phyloP scores from a whole-genome alignment of 2,329 filamentous ascomycete species.

The Peltaster fructicola region DNA sequence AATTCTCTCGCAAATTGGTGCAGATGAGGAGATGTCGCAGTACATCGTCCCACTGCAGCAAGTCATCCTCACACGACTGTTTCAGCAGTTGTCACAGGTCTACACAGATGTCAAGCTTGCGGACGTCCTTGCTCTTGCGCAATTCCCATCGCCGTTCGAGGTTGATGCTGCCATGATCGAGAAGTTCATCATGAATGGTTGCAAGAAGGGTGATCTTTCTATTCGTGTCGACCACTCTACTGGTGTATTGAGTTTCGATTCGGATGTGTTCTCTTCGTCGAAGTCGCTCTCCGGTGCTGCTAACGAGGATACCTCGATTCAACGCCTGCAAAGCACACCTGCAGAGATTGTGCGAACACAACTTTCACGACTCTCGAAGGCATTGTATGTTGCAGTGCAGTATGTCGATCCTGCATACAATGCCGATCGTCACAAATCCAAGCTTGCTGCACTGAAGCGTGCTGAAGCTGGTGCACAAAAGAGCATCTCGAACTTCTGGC shows the following conservation, averaged over 20 bases:
- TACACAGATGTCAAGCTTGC: constrained; percentile 93
- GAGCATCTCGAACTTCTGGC: too few relatives aligned
- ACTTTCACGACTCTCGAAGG: constrained; percentile 76
- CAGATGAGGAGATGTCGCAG: constrained; percentile 89
- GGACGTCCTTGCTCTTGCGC: constrained; percentile 82
- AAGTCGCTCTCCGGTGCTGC: constrained; percentile 84
- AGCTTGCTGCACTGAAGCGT: constrained; percentile 60
- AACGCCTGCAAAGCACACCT: constrained; percentile 91
- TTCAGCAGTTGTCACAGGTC: constrained; percentile 97
- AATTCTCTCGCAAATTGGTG: constrained; percentile 82
- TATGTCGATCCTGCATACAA: constrained; percentile 88
- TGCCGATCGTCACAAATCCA: constrained; percentile 60
- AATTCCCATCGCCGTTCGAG: constrained; percentile 94
- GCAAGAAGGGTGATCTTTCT: constrained; percentile 96
- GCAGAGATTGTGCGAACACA: constrained; percentile 95
- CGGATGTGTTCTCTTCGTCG: constrained; percentile 91
- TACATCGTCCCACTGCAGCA: constrained; percentile 93
- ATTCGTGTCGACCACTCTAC: constrained; percentile 94
- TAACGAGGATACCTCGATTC: constrained; percentile 64
- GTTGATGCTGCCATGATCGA: constrained; percentile 81
- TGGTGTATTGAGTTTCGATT: constrained; percentile 90
- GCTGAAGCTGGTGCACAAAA: constrained; percentile 78
- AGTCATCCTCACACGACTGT: constrained; percentile 92
- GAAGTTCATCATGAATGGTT: constrained; percentile 99
- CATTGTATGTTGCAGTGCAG: constrained; percentile 82